Evolutionary conservation across 768 basidiomycete species (phyloP), one percentile per base, ranked within the genome.

Genomic region (Xanthoconium purpureum): DNA sequence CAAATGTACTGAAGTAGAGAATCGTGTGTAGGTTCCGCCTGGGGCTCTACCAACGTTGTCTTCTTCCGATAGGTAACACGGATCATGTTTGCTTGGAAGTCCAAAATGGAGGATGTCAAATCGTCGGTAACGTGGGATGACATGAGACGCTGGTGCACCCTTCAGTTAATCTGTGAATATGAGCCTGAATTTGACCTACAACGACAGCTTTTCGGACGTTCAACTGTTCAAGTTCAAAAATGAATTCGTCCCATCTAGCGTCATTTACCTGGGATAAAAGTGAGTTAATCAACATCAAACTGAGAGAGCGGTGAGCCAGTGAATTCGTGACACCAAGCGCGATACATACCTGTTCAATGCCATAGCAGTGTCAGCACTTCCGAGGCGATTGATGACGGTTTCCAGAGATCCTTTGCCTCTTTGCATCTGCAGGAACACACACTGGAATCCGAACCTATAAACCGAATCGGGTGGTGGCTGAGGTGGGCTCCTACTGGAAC

Each of bases 281-380:
- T 9, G 91, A 90, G 66, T 94, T 94, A 63, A 96, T 89, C 62
- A 96, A 75, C 84, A 89, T 91, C 84, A 96, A 85, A 59, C 91
- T 92, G 62, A 43, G 59, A 54, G 48, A 37, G 39, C 6, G n/a
- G 35, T 66, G 49, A 57, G 56, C 48, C 11, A 33, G 35, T 37
- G 32, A 7, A 63, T 56, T 36, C 36, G 38, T 50, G 36, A 7
- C 14, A 32, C 15, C 45, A 15, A 43, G 29, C 32, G 46, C 18
- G 24, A 47, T 20, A 63, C 73, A 42, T 52, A 85, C 91, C 91
- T 93, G 66, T 91, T 82, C 61, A 91, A 78, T 20, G 85, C 87
- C 86, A 92, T 91, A 30, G 84, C 89, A 20, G 88, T 91, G 67
- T 94, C 91, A 30, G 88, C 87, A 52, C 87, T 89, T 30, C 85